Evolutionary conservation across 495 filamentous ascomycete genomes (phyloP).

Genomic region (Penicillium riverlandense): DNA sequence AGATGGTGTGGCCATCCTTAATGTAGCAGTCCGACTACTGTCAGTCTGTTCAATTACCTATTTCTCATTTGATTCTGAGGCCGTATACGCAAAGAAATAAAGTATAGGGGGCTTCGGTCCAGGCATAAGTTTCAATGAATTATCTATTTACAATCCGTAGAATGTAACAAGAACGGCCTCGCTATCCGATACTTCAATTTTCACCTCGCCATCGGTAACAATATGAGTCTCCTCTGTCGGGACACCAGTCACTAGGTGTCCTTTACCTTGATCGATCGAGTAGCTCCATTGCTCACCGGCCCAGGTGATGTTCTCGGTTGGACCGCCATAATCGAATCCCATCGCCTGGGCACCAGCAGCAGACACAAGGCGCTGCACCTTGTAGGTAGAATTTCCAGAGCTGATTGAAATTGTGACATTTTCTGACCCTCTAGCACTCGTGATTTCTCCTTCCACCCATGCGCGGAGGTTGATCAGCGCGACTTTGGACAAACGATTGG

Average conservation of each 20-base stretch:
- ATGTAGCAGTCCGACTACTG: no score
- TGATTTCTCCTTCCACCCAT: background rate
- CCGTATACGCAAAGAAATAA: no score
- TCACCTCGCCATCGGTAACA: background rate
- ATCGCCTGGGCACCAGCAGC: conserved; percentile 11
- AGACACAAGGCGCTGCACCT: conserved; percentile 8
- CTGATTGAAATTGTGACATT: background rate
- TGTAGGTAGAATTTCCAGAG: background rate
- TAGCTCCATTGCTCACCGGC: conserved; percentile 19
- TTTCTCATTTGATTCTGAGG: no score
- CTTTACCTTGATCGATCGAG: conserved; percentile 10
- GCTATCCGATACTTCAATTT: background rate
- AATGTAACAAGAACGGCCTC: conserved; percentile 5
- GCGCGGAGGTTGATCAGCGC: conserved; percentile 14
- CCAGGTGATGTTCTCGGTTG: conserved; percentile 17
- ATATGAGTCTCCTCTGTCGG: background rate
- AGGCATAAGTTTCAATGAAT: no score
- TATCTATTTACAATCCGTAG: background rate
- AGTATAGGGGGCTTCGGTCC: no score
- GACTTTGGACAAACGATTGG: conserved; percentile 2
- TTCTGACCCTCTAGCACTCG: background rate
- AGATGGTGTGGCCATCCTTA: no score
- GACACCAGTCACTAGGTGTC: conserved; percentile 1
- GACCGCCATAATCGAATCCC: conserved; percentile 15
- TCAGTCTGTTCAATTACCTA: no score